Conservation (phyloP, 1,284 basidiomycete species). For the Termitomyces sp. region DNA sequence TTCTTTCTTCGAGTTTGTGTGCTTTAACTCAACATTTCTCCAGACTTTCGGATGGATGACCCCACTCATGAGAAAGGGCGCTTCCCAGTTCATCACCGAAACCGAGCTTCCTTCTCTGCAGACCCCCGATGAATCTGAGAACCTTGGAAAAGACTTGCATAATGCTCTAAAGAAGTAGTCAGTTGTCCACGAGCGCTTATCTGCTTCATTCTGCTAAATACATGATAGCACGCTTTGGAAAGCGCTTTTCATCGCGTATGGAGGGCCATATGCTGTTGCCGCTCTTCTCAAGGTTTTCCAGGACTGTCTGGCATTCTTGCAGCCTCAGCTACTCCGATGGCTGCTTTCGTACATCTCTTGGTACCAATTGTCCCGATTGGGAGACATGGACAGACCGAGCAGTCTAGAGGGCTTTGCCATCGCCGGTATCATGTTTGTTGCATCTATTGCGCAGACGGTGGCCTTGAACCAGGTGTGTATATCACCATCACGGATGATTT, state of each 20-base stretch:
- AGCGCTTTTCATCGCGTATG: conserved; percentile 75
- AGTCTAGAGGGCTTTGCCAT: conserved; percentile 67
- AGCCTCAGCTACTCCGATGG: conserved; percentile 84
- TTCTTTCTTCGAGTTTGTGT: not conserved
- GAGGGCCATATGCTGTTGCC: conserved; percentile 71
- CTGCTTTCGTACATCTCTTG: conserved; percentile 79
- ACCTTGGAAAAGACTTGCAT: conserved; percentile 64
- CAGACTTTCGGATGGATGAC: conserved; percentile 78
- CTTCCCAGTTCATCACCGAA: conserved; percentile 61
- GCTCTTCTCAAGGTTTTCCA: conserved; percentile 68
- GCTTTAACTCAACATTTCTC: not conserved
- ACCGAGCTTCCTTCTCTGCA: conserved; percentile 70
- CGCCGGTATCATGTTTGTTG: conserved; percentile 74
- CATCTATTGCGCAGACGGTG: conserved; percentile 75
- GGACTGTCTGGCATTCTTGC: conserved; percentile 79
- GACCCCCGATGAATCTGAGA: conserved; percentile 67
- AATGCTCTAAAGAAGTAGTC: conserved; percentile 57
- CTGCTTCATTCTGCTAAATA: not conserved
- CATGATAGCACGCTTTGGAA: conserved; percentile 57
- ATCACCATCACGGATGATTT: too few relatives aligned
- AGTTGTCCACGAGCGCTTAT: conserved; percentile 18
- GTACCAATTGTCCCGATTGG: conserved; percentile 54
- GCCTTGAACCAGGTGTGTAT: conserved; percentile 74
- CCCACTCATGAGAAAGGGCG: conserved; percentile 68
- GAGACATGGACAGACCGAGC: conserved; percentile 25